These are phyloP conservation scores for Protea cynaroides DNA, from an alignment of 164 flowering plant species.

Conservation along the genomic window DNA sequence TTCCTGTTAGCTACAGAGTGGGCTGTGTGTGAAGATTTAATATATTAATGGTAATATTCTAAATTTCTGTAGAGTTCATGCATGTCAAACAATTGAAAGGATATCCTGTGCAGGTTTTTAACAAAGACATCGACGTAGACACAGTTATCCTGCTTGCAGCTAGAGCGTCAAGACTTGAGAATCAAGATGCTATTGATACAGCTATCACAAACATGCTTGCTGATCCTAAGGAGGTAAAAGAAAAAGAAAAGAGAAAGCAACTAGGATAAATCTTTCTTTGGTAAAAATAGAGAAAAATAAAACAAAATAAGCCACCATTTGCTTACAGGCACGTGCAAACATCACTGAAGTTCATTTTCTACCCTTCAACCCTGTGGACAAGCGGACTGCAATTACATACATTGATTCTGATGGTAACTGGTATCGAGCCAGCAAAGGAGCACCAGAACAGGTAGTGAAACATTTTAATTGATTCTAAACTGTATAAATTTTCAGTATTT, in stretches of 20 bases:
- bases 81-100: neutral
- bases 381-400: conserved; percentile 83
- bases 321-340: conserved; percentile 63
- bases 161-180: conserved; percentile 80
- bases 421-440: conserved; percentile 90
- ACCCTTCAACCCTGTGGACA: conserved; percentile 89
- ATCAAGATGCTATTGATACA: conserved; percentile 90
- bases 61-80: neutral
- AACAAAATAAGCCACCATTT: neutral
- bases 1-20: neutral
- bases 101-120: conserved; percentile 47
- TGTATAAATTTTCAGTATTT: neutral
- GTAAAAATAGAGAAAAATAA: neutral
- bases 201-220: conserved; percentile 78
- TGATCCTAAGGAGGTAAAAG: conserved; percentile 82
- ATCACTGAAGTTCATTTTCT: conserved; percentile 76
- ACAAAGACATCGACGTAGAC: conserved; percentile 59
- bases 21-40: neutral
- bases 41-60: neutral
- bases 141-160: conserved; percentile 67
- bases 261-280: neutral
- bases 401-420: conserved; percentile 71
- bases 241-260: conserved; percentile 1
- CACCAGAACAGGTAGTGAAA: conserved; percentile 76
- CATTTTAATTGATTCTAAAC: neutral